phyloP scores from a whole-genome alignment of 192 early-diverging fungal genomes.

The Podochytrium sp. region DNA sequence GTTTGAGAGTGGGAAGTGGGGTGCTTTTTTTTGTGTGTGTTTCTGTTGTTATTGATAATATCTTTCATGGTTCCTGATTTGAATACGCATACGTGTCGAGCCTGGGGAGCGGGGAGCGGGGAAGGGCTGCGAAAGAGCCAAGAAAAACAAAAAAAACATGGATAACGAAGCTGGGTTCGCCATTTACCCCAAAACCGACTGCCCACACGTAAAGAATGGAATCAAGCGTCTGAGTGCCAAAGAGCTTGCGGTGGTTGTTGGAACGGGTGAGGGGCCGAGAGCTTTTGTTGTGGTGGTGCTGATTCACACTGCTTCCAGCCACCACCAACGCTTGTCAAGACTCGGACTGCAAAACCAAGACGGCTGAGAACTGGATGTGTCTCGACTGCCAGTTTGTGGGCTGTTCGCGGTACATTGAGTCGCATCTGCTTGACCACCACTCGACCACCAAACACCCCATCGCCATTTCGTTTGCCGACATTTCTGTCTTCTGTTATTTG shows the following conservation, averaged over 20 bases:
- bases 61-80: too few species aligned
- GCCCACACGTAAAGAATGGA: constrained; percentile 1
- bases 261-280: background rate
- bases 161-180: too few species aligned
- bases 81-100: too few species aligned
- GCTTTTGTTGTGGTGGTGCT: background rate
- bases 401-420: background rate
- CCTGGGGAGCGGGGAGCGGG: too few species aligned
- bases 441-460: background rate
- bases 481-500: background rate
- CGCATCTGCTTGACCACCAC: background rate
- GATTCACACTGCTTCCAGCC: background rate
- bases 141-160: too few species aligned
- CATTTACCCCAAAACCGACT: constrained; percentile 12
- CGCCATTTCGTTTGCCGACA: background rate
- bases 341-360: background rate
- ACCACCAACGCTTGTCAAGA: background rate
- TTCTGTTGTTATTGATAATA: too few species aligned
- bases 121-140: too few species aligned
- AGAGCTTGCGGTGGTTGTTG: background rate
- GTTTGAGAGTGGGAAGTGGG: too few species aligned
- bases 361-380: background rate
- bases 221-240: background rate
- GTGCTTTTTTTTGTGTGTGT: too few species aligned
- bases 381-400: background rate